Percentiles rank a stretch among this genome's conserved stretches.
These are phyloP conservation scores for Carex pumila DNA, from an alignment of 176 grass and related monocot genomes.

Conservation along the genomic window DNA sequence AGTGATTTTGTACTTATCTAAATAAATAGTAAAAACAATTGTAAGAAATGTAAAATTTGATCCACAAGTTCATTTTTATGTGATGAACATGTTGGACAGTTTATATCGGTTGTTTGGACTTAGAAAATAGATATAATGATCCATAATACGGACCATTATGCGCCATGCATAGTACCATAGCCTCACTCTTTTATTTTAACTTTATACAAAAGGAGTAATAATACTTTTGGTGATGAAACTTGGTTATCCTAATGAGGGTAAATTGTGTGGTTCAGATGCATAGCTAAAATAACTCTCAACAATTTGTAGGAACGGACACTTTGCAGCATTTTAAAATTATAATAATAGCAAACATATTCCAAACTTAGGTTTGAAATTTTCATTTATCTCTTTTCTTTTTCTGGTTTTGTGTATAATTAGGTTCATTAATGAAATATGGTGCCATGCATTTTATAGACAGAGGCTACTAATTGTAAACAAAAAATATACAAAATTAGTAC, in stretches of 20 bases:
- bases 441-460: not conserved
- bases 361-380: not conserved
- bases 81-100: too few species aligned
- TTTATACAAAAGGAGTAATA: not conserved
- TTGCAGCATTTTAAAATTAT: not conserved
- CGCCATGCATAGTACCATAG: too few species aligned
- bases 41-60: too few species aligned
- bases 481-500: not conserved
- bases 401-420: not conserved
- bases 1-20: too few species aligned
- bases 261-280: not conserved
- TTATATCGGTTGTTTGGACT: too few species aligned
- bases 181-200: not conserved
- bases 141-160: too few species aligned
- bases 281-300: not conserved
- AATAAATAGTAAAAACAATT: too few species aligned
- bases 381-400: not conserved
- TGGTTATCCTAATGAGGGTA: not conserved
- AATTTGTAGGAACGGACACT: not conserved
- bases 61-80: too few species aligned
- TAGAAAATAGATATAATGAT: too few species aligned
- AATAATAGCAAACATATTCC: not conserved
- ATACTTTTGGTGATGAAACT: not conserved
- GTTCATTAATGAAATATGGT: not conserved
- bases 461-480: not conserved